Percentiles rank a stretch among this genome's conserved stretches.
Evolutionary conservation across 345 rosid species (phyloP).

Genomic region (Murraya paniculata): DNA sequence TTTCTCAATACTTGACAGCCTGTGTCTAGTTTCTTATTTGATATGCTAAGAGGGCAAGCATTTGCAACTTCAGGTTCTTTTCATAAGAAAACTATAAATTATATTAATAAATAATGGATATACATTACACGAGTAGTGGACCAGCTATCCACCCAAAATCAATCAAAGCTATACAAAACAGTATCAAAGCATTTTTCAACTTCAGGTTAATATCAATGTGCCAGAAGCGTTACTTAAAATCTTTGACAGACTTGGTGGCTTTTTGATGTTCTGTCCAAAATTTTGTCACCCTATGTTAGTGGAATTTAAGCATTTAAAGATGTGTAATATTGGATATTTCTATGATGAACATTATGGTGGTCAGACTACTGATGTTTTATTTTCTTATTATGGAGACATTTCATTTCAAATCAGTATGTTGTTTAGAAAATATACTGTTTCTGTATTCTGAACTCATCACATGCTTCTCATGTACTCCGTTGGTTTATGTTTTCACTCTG

Average conservation of each 20-base stretch:
- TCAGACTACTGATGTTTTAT: background rate
- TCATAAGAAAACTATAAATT: no score
- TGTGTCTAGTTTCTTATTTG: background rate
- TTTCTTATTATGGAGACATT: background rate
- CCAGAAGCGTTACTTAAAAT: background rate
- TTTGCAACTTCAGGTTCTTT: background rate
- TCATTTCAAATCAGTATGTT: background rate
- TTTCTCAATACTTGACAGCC: background rate
- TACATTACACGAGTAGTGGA: no score
- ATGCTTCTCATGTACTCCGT: background rate
- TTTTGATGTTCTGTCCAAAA: background rate
- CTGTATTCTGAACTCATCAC: background rate
- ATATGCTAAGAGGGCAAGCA: background rate
- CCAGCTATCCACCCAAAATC: no score
- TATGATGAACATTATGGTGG: background rate
- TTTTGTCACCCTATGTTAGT: background rate
- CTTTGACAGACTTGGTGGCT: background rate
- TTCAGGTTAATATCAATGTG: background rate
- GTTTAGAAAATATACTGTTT: background rate
- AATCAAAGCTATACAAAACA: no score
- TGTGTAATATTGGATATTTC: background rate
- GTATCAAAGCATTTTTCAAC: no score
- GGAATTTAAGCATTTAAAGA: background rate
- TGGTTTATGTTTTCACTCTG: background rate
- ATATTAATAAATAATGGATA: no score